phyloP scores from a whole-genome alignment of 306 rosid species.

The Citrullus colocynthis region DNA sequence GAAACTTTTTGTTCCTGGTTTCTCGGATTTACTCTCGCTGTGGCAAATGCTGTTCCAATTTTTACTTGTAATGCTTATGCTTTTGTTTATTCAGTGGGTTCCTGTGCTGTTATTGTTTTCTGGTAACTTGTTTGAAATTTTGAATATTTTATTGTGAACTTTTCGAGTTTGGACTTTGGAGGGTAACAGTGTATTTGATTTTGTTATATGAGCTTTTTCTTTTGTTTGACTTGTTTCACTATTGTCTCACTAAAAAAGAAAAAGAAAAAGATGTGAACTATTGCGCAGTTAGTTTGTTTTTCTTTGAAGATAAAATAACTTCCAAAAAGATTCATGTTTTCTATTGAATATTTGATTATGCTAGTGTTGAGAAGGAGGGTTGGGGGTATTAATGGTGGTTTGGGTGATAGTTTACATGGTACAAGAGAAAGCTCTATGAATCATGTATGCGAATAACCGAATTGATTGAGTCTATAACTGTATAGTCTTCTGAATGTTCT shows the following conservation, averaged over 20 bases:
- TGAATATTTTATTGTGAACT: neutral
- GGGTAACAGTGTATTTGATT: neutral
- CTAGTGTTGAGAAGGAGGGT: neutral
- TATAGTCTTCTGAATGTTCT: neutral
- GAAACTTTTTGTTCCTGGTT: neutral
- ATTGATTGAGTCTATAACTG: neutral
- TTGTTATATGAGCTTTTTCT: neutral
- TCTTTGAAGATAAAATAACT: neutral
- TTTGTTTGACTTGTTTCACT: neutral
- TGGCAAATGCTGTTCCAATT: neutral
- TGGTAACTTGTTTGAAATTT: neutral
- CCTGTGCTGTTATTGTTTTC: neutral
- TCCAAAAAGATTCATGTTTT: neutral
- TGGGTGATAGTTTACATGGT: neutral
- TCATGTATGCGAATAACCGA: too few relatives aligned
- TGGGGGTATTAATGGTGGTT: neutral
- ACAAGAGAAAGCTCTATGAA: neutral
- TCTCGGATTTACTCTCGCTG: neutral
- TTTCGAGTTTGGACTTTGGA: neutral
- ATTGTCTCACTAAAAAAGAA: neutral
- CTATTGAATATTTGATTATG: neutral
- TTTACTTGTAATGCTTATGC: neutral
- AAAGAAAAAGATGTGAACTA: neutral
- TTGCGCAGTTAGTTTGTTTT: neutral
- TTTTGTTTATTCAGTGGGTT: neutral